A percentile compares a stretch with the other conserved stretches of the same genome.
Evolutionary conservation across 1,139 yeast species (phyloP).

Genomic region (Kluyveromyces sp.): DNA sequence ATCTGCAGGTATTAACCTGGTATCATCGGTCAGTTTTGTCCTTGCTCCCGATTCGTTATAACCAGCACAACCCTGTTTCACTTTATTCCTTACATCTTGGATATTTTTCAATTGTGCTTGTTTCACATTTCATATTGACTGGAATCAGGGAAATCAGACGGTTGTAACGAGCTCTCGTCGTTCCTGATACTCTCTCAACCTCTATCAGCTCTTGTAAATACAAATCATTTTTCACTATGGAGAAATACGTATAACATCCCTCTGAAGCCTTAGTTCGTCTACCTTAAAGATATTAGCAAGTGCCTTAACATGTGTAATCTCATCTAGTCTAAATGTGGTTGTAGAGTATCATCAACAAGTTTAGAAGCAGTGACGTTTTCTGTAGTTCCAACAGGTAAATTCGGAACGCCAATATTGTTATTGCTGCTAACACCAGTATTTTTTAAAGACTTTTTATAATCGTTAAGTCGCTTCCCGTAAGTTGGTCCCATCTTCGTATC

Average conservation of each 20-base stretch:
- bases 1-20: constrained; percentile 35
- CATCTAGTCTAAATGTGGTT: constrained; percentile 42
- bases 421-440: constrained; percentile 4
- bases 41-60: constrained; percentile 26
- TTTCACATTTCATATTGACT: constrained; percentile 45
- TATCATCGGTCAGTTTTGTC: not conserved
- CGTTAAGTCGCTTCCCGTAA: constrained; percentile 38
- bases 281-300: constrained; percentile 38
- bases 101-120: constrained; percentile 36
- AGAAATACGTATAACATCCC: constrained; percentile 36
- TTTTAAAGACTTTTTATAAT: constrained; percentile 37
- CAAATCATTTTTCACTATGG: constrained; percentile 39
- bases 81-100: constrained; percentile 36
- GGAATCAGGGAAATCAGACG: constrained; percentile 31
- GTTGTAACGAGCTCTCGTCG: constrained; percentile 14
- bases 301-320: constrained; percentile 40
- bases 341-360: constrained; percentile 7
- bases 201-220: constrained; percentile 25
- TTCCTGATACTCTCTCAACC: constrained; percentile 40
- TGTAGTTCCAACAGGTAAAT: too few relatives aligned
- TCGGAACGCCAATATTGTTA: too few relatives aligned
- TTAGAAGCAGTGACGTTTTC: not conserved
- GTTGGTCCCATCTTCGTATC: constrained; percentile 33
- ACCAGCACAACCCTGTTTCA: constrained; percentile 31
- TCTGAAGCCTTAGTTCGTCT: constrained; percentile 40